Conservation (phyloP, 345 rosid species). For the Excoecaria cochinchinensis region DNA sequence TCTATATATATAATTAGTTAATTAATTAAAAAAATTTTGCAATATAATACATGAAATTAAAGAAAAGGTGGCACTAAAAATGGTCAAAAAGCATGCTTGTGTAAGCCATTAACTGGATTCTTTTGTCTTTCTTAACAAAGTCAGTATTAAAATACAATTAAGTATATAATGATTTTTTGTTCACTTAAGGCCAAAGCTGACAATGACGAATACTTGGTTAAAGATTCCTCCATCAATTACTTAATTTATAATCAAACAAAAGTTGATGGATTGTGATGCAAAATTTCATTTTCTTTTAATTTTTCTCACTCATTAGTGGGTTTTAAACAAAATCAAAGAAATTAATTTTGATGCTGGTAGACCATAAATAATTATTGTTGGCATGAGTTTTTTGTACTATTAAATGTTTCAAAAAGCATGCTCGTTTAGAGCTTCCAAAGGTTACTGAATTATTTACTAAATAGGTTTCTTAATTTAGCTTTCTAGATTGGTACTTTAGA, state of each 20-base stretch:
- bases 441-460: constrained; percentile 19
- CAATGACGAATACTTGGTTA: constrained; percentile 46
- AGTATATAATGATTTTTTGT: constrained; percentile 32
- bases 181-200: constrained; percentile 48
- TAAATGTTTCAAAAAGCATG: constrained; percentile 34
- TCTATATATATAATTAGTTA: background rate
- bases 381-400: constrained; percentile 31
- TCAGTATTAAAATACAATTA: constrained; percentile 18
- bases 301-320: background rate
- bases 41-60: background rate
- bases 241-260: constrained; percentile 37
- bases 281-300: constrained; percentile 29
- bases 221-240: constrained; percentile 51
- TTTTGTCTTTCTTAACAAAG: constrained; percentile 38
- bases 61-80: constrained; percentile 48
- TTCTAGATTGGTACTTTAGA: constrained; percentile 8
- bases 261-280: constrained; percentile 61
- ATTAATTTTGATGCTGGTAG: constrained; percentile 21
- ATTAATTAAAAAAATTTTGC: background rate
- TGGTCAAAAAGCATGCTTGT: constrained; percentile 56
- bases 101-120: constrained; percentile 61
- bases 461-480: constrained; percentile 19
- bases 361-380: background rate
- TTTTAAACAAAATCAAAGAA: no score
- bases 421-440: constrained; percentile 49